Base-by-base conservation (phyloP, 768 basidiomycete genomes). In the Candolleomyces eurysporus region DNA sequence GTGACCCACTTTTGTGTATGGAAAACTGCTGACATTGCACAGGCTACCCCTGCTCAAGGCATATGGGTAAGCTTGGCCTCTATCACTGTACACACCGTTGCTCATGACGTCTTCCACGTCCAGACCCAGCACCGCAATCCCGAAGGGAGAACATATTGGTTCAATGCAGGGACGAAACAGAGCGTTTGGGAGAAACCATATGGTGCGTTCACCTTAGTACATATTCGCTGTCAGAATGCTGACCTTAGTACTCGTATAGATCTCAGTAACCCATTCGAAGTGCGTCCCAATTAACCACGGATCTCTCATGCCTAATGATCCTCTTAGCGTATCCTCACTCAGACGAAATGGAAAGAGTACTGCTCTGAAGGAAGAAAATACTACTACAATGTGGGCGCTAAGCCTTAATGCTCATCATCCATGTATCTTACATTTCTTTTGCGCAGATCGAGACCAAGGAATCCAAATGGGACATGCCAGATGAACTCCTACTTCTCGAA, bases 111-210 rank as follows among this genome's bases (percentile, higher is more conserved):
- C 26, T 26, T 26, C 26, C 26, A 26, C 26, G 26, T 26, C 26
- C 26, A 96, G 94, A 94, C 92, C 3, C 95, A 96, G 71, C 93
- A 97, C 76, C 88, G 91, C 40, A 96, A 96, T 75, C 88, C 92
- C 2, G 96, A 97, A 70, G 95, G 95, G n/a, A 82, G 94, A n/a
- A 94, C 92, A 0, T 98, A 98, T 70, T 98, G 96, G 96, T 95
- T 94, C 76, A 95, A 97, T 71, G 87, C 92, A 0, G 82, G 80
- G 10, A 92, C 90, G 4, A 87, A 89, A 68, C 91, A 93, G 68
- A 96, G 94, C 70, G 94, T 96, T 57, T 98, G 96, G 96, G 96
- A 98, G 76, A 99, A 98, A 72, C 97, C 97, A 62, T 92, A 96
- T 72, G 92, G 91, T 91, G 67, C 67, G 82, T 68, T 54, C 42